Percentiles rank a stretch among this genome's conserved stretches.
Conservation (phyloP, 805 yeast species). For the Monosporozyma siamensis region DNA sequence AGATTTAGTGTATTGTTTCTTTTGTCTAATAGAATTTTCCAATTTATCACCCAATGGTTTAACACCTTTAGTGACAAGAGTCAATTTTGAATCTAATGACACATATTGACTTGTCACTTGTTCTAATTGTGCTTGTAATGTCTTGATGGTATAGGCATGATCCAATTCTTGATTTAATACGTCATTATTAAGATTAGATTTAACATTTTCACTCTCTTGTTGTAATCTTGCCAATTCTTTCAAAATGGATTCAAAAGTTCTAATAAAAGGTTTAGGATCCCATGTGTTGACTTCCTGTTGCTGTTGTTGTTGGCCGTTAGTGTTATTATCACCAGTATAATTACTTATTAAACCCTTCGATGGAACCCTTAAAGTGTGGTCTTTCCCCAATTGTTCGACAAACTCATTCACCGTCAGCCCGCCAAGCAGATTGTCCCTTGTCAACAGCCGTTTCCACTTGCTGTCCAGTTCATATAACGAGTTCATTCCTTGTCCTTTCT, state of each 20-base stretch:
- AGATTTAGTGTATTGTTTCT: conserved; percentile 64
- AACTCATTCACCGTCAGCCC: conserved; percentile 71
- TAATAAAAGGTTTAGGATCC: conserved; percentile 90
- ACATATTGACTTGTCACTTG: conserved; percentile 18
- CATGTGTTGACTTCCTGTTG: conserved; percentile 1
- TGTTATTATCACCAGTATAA: not conserved
- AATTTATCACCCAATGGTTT: conserved; percentile 63
- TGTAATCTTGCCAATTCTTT: conserved; percentile 56
- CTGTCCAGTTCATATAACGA: conserved; percentile 53
- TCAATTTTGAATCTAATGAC: conserved; percentile 22
- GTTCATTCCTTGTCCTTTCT: conserved; percentile 26
- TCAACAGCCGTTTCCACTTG: conserved; percentile 46
- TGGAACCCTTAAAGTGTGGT: conserved; percentile 33
- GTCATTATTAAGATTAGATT: conserved; percentile 43
- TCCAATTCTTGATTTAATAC: conserved; percentile 53
- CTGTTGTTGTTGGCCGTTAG: not conserved
- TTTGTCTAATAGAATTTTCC: conserved; percentile 56
- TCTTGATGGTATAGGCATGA: conserved; percentile 59
- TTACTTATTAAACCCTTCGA: conserved; percentile 2
- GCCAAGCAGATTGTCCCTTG: conserved; percentile 53
- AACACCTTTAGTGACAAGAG: conserved; percentile 48
- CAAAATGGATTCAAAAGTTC: conserved; percentile 83
- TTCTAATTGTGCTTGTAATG: conserved; percentile 21
- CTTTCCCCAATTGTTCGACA: conserved; percentile 67
- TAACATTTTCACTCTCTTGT: conserved; percentile 44